phyloP scores from a whole-genome alignment of 1,284 basidiomycete species.

The Austroboletus niveus region DNA sequence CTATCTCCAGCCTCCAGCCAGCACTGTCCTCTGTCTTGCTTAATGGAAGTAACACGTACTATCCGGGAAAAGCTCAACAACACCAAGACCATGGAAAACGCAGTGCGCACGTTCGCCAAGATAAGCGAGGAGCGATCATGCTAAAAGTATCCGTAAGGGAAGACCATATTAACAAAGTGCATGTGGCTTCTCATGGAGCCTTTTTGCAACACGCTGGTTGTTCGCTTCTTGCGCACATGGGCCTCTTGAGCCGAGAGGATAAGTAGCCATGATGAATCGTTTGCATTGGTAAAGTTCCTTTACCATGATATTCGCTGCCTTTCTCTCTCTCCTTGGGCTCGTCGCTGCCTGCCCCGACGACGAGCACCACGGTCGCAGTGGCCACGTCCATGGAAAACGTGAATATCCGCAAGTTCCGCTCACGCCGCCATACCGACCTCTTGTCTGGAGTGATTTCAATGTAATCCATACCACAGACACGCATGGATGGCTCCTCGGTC shows the following conservation, averaged over 20 bases:
- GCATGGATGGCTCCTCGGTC: conserved; percentile 79
- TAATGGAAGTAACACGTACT: too few relatives aligned
- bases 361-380: conserved; percentile 10
- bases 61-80: too few relatives aligned
- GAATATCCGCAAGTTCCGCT: conserved; percentile 45
- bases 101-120: too few relatives aligned
- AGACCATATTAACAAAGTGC: not conserved
- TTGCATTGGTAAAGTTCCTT: not conserved
- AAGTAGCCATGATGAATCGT: not conserved
- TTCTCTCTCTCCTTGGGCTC: conserved; percentile 21
- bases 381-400: conserved; percentile 36
- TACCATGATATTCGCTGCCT: conserved; percentile 14
- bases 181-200: not conserved
- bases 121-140: not conserved
- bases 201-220: not conserved
- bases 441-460: conserved; percentile 79
- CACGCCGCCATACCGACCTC: conserved; percentile 54
- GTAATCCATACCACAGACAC: conserved; percentile 76
- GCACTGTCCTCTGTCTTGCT: too few relatives aligned
- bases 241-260: not conserved
- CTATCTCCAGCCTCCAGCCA: too few relatives aligned
- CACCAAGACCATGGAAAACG: too few relatives aligned
- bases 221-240: not conserved
- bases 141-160: not conserved
- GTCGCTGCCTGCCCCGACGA: conserved; percentile 21